Percentiles rank a stretch among this genome's conserved stretches.
Conservation (phyloP, 441 rosid species). For the Erysimum cheiri region DNA sequence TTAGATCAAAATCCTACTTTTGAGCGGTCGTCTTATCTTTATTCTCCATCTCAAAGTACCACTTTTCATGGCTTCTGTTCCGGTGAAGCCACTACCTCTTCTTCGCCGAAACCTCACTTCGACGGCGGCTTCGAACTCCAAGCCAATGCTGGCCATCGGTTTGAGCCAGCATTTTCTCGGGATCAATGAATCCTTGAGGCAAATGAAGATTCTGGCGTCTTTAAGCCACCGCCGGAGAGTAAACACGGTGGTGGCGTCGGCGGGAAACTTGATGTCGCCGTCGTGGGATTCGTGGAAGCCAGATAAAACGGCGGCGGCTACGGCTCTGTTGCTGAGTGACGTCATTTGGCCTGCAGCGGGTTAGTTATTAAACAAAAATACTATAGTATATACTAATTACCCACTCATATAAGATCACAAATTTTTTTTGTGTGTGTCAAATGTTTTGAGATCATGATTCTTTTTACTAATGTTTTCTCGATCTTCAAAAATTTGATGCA, state of each 20-base stretch:
- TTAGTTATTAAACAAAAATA: constrained; percentile 27
- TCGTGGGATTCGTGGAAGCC: constrained; percentile 84
- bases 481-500: constrained; percentile 1
- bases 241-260: constrained; percentile 47
- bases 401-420: no score
- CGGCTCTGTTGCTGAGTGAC: constrained; percentile 68
- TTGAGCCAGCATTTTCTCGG: constrained; percentile 19
- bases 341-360: constrained; percentile 95
- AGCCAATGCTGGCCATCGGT: constrained; percentile 24
- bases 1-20: constrained; percentile 23
- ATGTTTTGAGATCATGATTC: constrained; percentile 6
- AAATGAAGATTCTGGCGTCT: background rate
- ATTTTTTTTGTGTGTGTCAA: background rate
- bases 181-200: background rate
- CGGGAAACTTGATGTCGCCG: constrained; percentile 51
- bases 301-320: constrained; percentile 48
- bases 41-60: constrained; percentile 27
- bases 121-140: background rate
- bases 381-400: background rate
- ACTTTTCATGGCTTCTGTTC: constrained; percentile 33
- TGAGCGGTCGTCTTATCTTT: constrained; percentile 39
- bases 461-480: background rate
- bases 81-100: constrained; percentile 34
- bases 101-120: constrained; percentile 11
- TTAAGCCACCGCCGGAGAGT: constrained; percentile 33